Percentiles rank a stretch among this genome's conserved stretches.
These are phyloP conservation scores for Cyamopsis tetragonoloba DNA, from an alignment of 306 rosid genomes.

Conservation along the genomic window DNA sequence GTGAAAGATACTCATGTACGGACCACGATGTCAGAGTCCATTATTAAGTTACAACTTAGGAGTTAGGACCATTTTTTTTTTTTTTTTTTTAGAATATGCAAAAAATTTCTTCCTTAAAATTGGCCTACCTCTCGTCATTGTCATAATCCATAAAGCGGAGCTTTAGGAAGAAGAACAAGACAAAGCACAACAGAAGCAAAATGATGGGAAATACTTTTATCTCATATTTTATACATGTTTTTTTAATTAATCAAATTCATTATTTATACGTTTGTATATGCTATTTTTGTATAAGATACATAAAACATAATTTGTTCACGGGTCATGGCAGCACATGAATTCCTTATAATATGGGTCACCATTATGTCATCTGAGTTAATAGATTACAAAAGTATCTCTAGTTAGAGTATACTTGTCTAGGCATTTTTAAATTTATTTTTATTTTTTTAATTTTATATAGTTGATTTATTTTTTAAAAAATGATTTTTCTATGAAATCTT, in stretches of 20 bases:
- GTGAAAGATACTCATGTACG: no score
- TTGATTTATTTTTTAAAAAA: no score
- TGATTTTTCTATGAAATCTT: no score
- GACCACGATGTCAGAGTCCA: no score
- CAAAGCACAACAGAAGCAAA: neutral
- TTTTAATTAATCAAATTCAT: no score
- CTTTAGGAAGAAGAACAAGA: neutral
- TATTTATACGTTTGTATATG: no score
- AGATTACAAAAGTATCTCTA: neutral
- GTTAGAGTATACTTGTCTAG: no score
- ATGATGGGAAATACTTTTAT: no score
- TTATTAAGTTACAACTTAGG: no score
- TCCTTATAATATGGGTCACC: neutral
- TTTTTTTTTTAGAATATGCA: neutral
- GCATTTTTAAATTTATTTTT: no score
- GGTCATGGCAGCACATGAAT: neutral
- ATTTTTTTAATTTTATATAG: no score
- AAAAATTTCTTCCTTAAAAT: neutral
- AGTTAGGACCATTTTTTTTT: conserved; percentile 17
- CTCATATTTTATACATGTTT: no score
- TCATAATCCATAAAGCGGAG: neutral
- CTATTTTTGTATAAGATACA: neutral
- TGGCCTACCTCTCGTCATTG: neutral
- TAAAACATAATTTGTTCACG: neutral
- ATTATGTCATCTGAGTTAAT: neutral